A percentile compares a stretch with the other conserved stretches of the same genome.
phyloP scores from a whole-genome alignment of 371 early-diverging fungal species.

The Coemansia sp. region DNA sequence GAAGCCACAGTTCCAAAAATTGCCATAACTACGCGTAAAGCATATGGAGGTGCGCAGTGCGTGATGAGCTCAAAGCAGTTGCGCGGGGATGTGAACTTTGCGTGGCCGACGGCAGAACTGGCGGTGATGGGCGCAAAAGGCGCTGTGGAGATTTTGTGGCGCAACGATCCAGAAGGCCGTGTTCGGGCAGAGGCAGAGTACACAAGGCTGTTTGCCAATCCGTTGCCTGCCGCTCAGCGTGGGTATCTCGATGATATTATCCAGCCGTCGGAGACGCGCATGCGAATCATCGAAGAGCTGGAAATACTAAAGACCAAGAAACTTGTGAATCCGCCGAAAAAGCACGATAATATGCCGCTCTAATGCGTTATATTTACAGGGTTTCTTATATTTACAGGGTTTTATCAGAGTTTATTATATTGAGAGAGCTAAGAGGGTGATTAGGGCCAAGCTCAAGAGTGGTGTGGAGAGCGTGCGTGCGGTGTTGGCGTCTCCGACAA shows the following conservation, averaged over 20 bases:
- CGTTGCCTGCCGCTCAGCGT: constrained; percentile 91
- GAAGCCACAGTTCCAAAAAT: constrained; percentile 98
- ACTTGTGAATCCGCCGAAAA: constrained; percentile 79
- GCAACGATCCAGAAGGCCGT: constrained; percentile 53
- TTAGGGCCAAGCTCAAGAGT: not conserved
- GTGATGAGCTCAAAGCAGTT: constrained; percentile 97
- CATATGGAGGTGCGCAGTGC: constrained; percentile 97
- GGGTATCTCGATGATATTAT: constrained; percentile 96
- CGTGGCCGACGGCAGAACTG: constrained; percentile 97
- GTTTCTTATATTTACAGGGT: too few species aligned
- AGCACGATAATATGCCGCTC: constrained; percentile 93
- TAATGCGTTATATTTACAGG: too few species aligned
- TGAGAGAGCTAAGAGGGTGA: not conserved
- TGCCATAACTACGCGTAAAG: constrained; percentile 93
- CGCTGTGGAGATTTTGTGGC: constrained; percentile 95
- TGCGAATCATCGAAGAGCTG: constrained; percentile 85
- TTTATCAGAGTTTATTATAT: not conserved
- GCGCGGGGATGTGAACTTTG: constrained; percentile 89
- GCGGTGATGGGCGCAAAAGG: constrained; percentile 98
- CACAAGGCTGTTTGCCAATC: constrained; percentile 90
- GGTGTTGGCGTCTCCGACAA: constrained; percentile 4
- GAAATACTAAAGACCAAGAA: constrained; percentile 74
- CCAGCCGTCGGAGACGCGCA: constrained; percentile 78
- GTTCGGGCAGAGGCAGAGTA: constrained; percentile 72
- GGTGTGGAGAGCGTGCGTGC: not conserved